These are phyloP conservation scores for Otatea glauca DNA, from an alignment of 176 grass and related monocot species.

Conservation along the genomic window DNA sequence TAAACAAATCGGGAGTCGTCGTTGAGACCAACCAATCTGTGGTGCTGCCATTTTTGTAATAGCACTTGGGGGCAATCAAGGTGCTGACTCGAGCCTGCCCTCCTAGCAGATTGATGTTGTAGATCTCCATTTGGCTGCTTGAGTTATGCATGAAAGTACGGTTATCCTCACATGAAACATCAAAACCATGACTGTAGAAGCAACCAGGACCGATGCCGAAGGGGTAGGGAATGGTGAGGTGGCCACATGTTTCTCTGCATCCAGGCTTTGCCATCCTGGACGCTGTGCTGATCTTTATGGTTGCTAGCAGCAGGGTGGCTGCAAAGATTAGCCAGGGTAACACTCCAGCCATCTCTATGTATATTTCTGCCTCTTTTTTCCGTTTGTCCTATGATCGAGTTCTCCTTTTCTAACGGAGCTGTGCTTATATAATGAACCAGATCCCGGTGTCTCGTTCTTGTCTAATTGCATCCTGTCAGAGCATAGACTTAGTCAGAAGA, in stretches of 20 bases:
- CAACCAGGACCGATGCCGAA: conserved; percentile 49
- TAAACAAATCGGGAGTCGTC: background rate
- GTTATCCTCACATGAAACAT: conserved; percentile 43
- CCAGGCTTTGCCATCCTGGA: conserved; percentile 37
- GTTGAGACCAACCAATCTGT: background rate
- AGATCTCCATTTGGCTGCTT: conserved; percentile 18
- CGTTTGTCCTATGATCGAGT: background rate
- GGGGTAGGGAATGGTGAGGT: conserved; percentile 45
- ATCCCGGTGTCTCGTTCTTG: background rate
- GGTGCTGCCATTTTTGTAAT: background rate
- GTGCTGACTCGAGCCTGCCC: conserved; percentile 28
- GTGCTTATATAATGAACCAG: conserved; percentile 31
- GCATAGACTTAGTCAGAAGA: conserved; percentile 31
- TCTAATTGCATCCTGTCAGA: background rate
- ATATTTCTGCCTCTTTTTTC: background rate
- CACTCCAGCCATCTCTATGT: conserved; percentile 12
- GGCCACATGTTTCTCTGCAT: conserved; percentile 37
- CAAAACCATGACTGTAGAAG: conserved; percentile 12
- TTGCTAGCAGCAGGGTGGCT: conserved; percentile 31
- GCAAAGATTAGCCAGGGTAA: conserved; percentile 27
- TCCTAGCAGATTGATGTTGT: conserved; percentile 27
- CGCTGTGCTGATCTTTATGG: conserved; percentile 26
- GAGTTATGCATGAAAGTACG: conserved; percentile 23
- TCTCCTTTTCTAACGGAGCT: background rate
- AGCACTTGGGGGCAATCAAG: conserved; percentile 40